Evolutionary conservation across 208 protist genomes (phyloP), one percentile per base, ranked within the genome.

Genomic region (Trypanosoma mega): DNA sequence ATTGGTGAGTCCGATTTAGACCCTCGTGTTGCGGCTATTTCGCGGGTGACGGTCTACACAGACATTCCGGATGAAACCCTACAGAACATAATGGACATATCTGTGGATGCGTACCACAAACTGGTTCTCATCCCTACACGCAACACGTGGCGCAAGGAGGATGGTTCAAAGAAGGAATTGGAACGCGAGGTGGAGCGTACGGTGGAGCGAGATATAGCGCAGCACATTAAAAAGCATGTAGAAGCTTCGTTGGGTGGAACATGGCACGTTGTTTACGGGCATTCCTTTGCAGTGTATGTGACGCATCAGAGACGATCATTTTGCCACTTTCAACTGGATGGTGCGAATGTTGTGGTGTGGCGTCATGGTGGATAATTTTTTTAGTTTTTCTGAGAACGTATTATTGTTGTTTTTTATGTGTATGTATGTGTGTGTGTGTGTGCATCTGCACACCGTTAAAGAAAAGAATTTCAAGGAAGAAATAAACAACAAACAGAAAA

Each of bases 221-320:
- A 82, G 33, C 66, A 79, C 46, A 85, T 94, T 33, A 87, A 89
- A 47, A 74, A 63, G 12, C 63, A 76, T 30, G 71, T 90, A 8
- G 74, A 69, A 27, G 56, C 63, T 2, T 62, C 81, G 29, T 60
- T 91, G 14, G 84, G 82, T 16, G 87, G 84, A 4, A 80, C 75
- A 58, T 94, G 87, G 84, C 87, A 94, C 46, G 87, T 91, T 33
- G 76, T 94, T 49, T 94, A 90, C 46, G 87, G 87, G 0, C 72
- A 77, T 14, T 80, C 85, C 50, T 94, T 90, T 62, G 83, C 81
- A 26, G 86, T 82, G 2, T 94, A 80, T 51, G 83, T 94, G 27
- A 90, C 87, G 9, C 82, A 94, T 66, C 75, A 90, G 58, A 47
- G 59, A 1, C 68, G 78, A 12, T 86, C 51, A 1, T 91, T 91